Percentiles rank a stretch among this genome's conserved stretches.
Conservation (phyloP, 2,329 filamentous ascomycete species). For the Calonectria honghensis region DNA sequence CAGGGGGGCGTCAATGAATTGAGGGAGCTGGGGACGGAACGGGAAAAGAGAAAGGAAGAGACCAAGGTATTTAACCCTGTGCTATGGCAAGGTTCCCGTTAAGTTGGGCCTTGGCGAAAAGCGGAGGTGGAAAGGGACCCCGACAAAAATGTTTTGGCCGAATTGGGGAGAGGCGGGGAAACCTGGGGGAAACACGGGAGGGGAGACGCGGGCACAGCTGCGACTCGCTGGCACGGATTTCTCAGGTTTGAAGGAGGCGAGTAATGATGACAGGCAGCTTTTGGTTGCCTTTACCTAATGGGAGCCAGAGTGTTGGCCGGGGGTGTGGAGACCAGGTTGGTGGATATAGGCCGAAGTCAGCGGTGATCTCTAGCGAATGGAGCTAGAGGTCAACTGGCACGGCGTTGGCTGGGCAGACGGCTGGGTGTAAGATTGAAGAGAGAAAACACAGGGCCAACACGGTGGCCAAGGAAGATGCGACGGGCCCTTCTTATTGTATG, state of each 20-base stretch:
- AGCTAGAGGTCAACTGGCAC: slow-evolving; percentile 11
- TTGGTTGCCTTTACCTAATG: slow-evolving; percentile 37
- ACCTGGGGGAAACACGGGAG: slow-evolving; percentile 38
- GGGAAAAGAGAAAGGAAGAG: slow-evolving; percentile 2
- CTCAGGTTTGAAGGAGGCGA: slow-evolving; percentile 16
- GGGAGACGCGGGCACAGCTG: slow-evolving; percentile 29
- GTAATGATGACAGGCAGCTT: slow-evolving; percentile 24
- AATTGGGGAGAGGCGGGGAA: slow-evolving; percentile 45
- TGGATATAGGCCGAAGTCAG: slow-evolving; percentile 23
- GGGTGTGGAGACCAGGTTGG: slow-evolving; percentile 22
- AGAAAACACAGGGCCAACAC: slow-evolving; percentile 1
- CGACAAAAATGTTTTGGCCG: slow-evolving; percentile 15
- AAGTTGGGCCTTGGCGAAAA: slow-evolving; percentile 25
- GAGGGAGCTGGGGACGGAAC: background rate
- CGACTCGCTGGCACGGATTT: slow-evolving; percentile 28
- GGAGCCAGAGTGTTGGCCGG: slow-evolving; percentile 22
- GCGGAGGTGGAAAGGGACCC: slow-evolving; percentile 25
- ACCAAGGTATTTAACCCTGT: slow-evolving; percentile 43
- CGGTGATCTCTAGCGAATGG: slow-evolving; percentile 16
- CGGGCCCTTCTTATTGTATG: slow-evolving; percentile 33
- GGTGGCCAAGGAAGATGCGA: background rate
- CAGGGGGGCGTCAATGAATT: background rate
- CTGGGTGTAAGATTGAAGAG: slow-evolving; percentile 1
- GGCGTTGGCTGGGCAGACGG: slow-evolving; percentile 6
- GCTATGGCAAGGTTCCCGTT: slow-evolving; percentile 22